phyloP scores from a whole-genome alignment of 139 green algal species.

The Chlamydomonas eustigma region DNA sequence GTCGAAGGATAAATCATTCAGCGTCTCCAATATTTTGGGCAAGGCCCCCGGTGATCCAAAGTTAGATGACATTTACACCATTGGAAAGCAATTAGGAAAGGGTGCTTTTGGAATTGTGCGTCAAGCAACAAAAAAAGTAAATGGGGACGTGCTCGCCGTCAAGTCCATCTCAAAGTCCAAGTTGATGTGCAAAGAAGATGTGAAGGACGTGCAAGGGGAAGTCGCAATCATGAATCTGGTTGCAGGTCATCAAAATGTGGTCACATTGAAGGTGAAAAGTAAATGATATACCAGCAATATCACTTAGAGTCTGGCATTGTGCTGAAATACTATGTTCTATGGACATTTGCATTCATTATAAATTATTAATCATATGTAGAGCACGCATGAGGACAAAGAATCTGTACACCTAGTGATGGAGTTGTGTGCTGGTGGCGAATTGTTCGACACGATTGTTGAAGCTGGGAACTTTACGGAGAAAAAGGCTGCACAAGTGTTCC shows the following conservation, averaged over 20 bases:
- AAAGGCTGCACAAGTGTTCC: conserved; percentile 60
- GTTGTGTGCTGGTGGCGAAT: conserved; percentile 79
- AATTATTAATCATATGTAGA: conserved; percentile 17
- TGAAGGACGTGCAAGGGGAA: conserved; percentile 82
- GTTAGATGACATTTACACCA: conserved; percentile 35
- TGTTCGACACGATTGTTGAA: conserved; percentile 96
- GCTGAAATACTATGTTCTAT: background rate
- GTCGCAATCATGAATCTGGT: conserved; percentile 70
- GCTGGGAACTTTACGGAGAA: conserved; percentile 73
- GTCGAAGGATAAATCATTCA: background rate
- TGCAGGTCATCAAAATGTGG: conserved; percentile 66
- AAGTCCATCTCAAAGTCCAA: conserved; percentile 89
- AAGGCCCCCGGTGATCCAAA: conserved; percentile 33
- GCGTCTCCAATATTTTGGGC: conserved; percentile 37
- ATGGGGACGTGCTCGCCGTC: conserved; percentile 51
- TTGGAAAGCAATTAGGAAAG: conserved; percentile 57
- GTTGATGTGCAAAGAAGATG: conserved; percentile 72
- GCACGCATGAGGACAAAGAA: conserved; percentile 77
- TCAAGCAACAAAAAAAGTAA: conserved; percentile 28
- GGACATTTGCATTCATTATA: background rate
- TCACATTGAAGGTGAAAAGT: conserved; percentile 52
- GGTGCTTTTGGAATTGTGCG: conserved; percentile 56
- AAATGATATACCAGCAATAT: background rate
- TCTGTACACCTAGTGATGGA: conserved; percentile 88
- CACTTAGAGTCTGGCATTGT: background rate